Base-by-base conservation (phyloP, 208 protist genomes). In the Phytomonas sp. region DNA sequence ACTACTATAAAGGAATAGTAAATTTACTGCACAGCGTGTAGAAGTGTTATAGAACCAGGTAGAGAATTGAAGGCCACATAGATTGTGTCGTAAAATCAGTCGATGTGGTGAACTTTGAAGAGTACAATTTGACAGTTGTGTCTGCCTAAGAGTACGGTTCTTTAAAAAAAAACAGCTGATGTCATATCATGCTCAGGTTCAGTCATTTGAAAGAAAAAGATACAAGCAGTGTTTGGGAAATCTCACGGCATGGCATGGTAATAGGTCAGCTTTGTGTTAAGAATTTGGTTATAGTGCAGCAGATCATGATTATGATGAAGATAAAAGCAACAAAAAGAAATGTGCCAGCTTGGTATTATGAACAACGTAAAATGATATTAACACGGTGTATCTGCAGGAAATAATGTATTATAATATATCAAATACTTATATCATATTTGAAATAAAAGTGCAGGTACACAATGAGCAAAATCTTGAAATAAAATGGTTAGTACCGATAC, bases 391-490 rank as follows among this genome's bases (percentile, higher is more conserved):
- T 51, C 20, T 51, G 13, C 40, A 51, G 13, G 40, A 3, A 2
- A 51, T 23, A 51, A 51, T 23, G 3, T 64, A 4, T 64, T 2
- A n/a, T 23, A 4, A 36, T 36, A 40, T 23, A 40, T 20, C 1
- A 15, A 3, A 64, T 6, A 17, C 9, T n/a, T 34, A 17, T 3
- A 23, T 64, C 9, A 64, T 2, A 2, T 64, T 64, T 64, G 13
- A 1, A 64, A 64, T 34, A 64, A 64, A 2, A 64, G 23, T n/a
- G 60, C 31, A 64, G 13, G 23, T 64, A 23, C 1, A 2, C 15
- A 64, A 43, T 60, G 23, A 60, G 23, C 51, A 64, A 64, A 34
- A 64, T 64, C 13, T 17, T 34, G 32, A 64, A 40, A 43, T n/a
- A 15, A 64, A 23, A 64, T 20, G 36, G 9, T 43, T 64, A n/a